A percentile compares a stretch with the other conserved stretches of the same genome.
Evolutionary conservation across 169 alveolate species (phyloP).

Genomic region (Eimeria mitis): DNA sequence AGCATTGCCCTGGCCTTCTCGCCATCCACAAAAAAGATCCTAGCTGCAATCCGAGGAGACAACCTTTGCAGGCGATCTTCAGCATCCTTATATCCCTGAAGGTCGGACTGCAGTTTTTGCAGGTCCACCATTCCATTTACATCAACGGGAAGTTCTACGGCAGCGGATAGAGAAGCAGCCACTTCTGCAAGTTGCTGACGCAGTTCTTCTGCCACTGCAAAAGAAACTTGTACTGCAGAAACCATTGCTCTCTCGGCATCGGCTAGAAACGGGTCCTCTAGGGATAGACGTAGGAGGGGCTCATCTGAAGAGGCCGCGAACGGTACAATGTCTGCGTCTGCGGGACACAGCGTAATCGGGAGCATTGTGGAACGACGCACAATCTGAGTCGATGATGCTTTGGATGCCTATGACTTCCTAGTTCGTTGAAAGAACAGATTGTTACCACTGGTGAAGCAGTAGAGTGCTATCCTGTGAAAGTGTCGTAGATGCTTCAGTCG

Average conservation of each 20-base stretch:
- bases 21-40: constrained; percentile 52
- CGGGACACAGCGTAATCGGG: not conserved
- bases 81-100: constrained; percentile 16
- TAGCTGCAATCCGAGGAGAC: constrained; percentile 26
- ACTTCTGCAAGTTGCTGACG: constrained; percentile 62
- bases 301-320: constrained; percentile 39
- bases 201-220: constrained; percentile 44
- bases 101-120: not conserved
- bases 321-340: constrained; percentile 61
- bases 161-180: constrained; percentile 23
- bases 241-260: constrained; percentile 51
- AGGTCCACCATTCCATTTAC: not conserved
- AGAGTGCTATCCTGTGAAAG: not conserved
- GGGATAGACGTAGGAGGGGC: constrained; percentile 41
- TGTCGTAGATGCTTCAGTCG: not conserved
- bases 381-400: not conserved
- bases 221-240: constrained; percentile 50
- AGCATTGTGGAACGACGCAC: not conserved
- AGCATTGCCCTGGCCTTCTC: constrained; percentile 45
- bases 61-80: constrained; percentile 18
- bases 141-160: constrained; percentile 37
- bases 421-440: not conserved
- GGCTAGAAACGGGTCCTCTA: constrained; percentile 46
- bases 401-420: not conserved
- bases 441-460: not conserved